Percentiles rank a stretch among this genome's conserved stretches.
These are phyloP conservation scores for Pigoraptor vietnamica DNA, from an alignment of 78 protist species.

Conservation along the genomic window DNA sequence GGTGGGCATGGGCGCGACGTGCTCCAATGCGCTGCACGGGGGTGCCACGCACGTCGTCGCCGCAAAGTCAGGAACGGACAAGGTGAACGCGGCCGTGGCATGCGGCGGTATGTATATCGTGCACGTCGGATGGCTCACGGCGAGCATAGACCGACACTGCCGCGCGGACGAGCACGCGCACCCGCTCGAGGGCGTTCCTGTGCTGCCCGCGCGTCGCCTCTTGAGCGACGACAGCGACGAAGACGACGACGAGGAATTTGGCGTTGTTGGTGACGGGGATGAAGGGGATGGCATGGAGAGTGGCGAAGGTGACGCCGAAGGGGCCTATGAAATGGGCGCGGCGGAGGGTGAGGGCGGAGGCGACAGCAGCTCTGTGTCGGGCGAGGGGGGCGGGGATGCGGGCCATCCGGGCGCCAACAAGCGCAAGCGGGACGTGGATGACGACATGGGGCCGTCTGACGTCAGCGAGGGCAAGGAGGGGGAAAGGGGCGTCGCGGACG, in stretches of 20 bases:
- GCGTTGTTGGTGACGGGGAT: not conserved
- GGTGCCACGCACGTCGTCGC: not conserved
- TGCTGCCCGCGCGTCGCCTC: not conserved
- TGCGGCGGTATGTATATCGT: not conserved
- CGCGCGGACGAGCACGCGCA: not conserved
- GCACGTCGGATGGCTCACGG: not conserved
- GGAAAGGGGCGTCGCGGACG: no score
- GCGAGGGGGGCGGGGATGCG: no score
- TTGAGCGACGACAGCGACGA: not conserved
- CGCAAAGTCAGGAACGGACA: not conserved
- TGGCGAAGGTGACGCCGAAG: no score
- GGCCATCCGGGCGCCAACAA: no score
- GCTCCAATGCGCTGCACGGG: not conserved
- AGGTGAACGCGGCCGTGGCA: not conserved
- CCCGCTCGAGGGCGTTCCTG: not conserved
- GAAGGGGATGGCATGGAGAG: not conserved
- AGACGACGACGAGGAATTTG: not conserved
- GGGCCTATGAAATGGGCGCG: no score
- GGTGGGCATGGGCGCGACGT: not conserved
- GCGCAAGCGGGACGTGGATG: no score
- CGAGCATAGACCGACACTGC: not conserved
- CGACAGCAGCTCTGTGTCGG: no score
- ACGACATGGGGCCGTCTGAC: no score
- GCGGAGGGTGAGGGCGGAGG: no score
- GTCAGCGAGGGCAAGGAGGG: no score